These are phyloP conservation scores for Fusarium pseudoanthophilum DNA, from an alignment of 2,329 filamentous ascomycete species.

Conservation along the genomic window DNA sequence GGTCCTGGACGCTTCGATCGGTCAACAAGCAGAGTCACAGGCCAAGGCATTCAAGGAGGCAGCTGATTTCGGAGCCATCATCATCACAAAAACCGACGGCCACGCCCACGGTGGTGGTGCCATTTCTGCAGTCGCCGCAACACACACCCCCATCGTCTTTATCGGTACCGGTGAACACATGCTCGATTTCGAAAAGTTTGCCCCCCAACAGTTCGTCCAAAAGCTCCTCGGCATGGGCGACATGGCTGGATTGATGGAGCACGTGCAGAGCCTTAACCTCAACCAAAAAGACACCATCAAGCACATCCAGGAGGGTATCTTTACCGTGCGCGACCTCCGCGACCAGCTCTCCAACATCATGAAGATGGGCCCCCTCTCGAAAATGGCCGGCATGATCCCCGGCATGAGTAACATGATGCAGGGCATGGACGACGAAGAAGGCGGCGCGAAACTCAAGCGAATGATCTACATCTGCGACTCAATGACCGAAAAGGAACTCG, in stretches of 20 bases:
- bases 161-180: slow-evolving; percentile 98
- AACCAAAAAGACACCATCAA: slow-evolving; percentile 99
- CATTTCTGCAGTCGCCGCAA: slow-evolving; percentile 96
- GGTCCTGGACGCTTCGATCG: slow-evolving; percentile 96
- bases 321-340: slow-evolving; percentile 91
- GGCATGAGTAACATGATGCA: slow-evolving; percentile 94
- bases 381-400: slow-evolving; percentile 99
- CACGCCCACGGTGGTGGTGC: slow-evolving; percentile 95
- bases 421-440: slow-evolving; percentile 96
- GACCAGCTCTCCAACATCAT: slow-evolving; percentile 98
- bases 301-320: slow-evolving; percentile 96
- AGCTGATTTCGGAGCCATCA: slow-evolving; percentile 96
- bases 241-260: slow-evolving; percentile 93
- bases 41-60: slow-evolving; percentile 97
- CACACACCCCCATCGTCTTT: slow-evolving; percentile 96
- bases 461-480: slow-evolving; percentile 99
- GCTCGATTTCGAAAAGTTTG: slow-evolving; percentile 92
- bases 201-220: slow-evolving; percentile 90
- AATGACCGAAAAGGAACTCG: slow-evolving; percentile 96
- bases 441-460: slow-evolving; percentile 89
- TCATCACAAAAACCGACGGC: slow-evolving; percentile 98
- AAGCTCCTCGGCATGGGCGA: slow-evolving; percentile 98
- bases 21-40: slow-evolving; percentile 94
- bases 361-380: slow-evolving; percentile 98
- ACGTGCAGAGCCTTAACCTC: slow-evolving; percentile 93